phyloP scores from a whole-genome alignment of 2,329 filamentous ascomycete species.

The Ophiostoma australiae region DNA sequence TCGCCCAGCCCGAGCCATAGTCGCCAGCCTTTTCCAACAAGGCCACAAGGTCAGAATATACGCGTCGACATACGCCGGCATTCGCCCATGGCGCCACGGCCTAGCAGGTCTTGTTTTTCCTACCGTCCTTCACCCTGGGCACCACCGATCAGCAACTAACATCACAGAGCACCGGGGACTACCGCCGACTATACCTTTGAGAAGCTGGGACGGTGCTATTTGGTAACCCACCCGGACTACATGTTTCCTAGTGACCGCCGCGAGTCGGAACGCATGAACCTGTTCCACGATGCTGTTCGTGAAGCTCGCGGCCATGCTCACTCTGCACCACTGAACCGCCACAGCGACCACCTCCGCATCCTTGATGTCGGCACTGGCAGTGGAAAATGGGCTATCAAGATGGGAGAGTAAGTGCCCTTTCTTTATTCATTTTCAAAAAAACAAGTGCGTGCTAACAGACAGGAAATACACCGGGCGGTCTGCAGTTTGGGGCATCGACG shows the following conservation, averaged over 20 bases:
- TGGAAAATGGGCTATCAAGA: background rate
- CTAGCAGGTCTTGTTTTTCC: background rate
- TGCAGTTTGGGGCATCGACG: conserved; percentile 23
- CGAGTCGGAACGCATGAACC: conserved; percentile 1
- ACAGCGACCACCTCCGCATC: background rate
- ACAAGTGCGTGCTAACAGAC: background rate
- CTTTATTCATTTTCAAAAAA: no score
- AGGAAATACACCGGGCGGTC: conserved; percentile 20
- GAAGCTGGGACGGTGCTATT: background rate
- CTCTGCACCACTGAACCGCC: background rate
- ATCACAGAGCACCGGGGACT: background rate
- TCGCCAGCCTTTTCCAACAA: background rate
- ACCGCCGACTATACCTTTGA: conserved; percentile 1
- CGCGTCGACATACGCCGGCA: background rate
- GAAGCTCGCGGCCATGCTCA: background rate
- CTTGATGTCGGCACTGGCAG: background rate
- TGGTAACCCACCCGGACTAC: background rate
- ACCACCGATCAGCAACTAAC: background rate
- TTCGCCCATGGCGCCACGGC: background rate
- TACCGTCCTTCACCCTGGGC: background rate
- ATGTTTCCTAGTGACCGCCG: background rate
- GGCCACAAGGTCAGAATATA: background rate
- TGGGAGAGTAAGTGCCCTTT: background rate
- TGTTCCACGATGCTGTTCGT: background rate
- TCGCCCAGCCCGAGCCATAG: background rate